phyloP scores from a whole-genome alignment of 495 filamentous ascomycete species.

The Polyplosphaeria fusca region DNA sequence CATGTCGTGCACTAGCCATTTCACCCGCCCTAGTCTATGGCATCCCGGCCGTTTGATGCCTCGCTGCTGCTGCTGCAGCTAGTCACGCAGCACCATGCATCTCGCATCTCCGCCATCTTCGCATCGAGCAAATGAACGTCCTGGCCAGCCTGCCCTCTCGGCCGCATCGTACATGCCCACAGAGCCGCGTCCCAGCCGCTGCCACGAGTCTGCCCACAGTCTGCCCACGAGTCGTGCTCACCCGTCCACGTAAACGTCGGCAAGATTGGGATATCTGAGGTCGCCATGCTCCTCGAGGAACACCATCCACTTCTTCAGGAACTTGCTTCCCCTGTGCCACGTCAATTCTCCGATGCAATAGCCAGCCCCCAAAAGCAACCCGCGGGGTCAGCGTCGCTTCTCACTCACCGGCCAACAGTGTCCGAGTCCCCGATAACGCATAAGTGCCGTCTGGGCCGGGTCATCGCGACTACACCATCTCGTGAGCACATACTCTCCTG shows the following conservation, averaged over 20 bases:
- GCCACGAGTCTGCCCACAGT: slow-evolving; percentile 10
- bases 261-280: slow-evolving; percentile 74
- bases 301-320: slow-evolving; percentile 86
- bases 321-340: slow-evolving; percentile 63
- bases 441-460: slow-evolving; percentile 82
- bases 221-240: slow-evolving; percentile 1
- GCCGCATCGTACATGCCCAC: neutral
- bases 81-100: neutral
- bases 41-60: slow-evolving; percentile 4
- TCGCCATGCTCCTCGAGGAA: slow-evolving; percentile 81
- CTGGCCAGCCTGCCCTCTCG: neutral
- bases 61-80: neutral
- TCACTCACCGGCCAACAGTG: slow-evolving; percentile 74
- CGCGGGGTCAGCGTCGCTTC: too few relatives aligned
- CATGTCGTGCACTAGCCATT: too few relatives aligned
- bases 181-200: neutral
- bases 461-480: slow-evolving; percentile 75
- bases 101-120: neutral
- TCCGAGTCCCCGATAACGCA: slow-evolving; percentile 92
- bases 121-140: neutral
- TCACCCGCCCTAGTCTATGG: too few relatives aligned
- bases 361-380: too few relatives aligned
- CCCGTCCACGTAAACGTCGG: slow-evolving; percentile 48
- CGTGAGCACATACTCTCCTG: slow-evolving; percentile 14
- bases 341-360: too few relatives aligned